Evolutionary conservation across 2,329 filamentous ascomycete species (phyloP), one percentile per base, ranked within the genome.

Genomic region (Aspergillus sp.): DNA sequence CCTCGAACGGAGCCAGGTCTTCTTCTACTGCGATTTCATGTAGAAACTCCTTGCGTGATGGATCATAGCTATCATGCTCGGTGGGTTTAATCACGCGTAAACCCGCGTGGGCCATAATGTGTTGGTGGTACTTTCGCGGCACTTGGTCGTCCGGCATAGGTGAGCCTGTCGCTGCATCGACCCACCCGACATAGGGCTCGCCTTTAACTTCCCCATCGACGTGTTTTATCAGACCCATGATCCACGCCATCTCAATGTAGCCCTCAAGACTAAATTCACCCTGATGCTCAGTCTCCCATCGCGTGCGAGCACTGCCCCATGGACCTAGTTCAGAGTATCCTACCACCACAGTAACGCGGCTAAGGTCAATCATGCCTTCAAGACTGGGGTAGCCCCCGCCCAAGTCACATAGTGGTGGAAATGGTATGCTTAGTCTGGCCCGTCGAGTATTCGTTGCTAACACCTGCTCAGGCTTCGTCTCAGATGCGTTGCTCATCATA

Each of bases 191-290:
- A 80, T 98, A 98, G 63, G 90, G 90, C 80, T 96, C 89, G 73
- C 93, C 93, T 81, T 98, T 98, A 73, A 98, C 86, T 27, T 88
- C 87, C 15, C 93, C 93, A 68, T 98, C 97, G 81, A 96, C 90
- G 77, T 99, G 96, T 83, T 93, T 96, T 82, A 99, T 98, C 58
- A 98, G 86, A 72, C 95, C 95, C 93, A 98, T 99, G 75, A 99
- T 90, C 95, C 95, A 99, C 24, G 95, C 92, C 93, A 99, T 99
- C 78, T 99, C 95, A 60, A 99, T 88, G 70, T 93, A 98, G 31
- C 95, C 95, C 76, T 99, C 95, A 14, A 99, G 85, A 6, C 93
- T 98, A 81, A 99, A 98, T 70, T 96, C 85, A 70, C 95, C 95
- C 64, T 91, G 88, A 2, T 95, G 91, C 76, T 99, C 95, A 92